Conservation (phyloP, 73 alveolate genomes). For the Breviolum minutum region DNA sequence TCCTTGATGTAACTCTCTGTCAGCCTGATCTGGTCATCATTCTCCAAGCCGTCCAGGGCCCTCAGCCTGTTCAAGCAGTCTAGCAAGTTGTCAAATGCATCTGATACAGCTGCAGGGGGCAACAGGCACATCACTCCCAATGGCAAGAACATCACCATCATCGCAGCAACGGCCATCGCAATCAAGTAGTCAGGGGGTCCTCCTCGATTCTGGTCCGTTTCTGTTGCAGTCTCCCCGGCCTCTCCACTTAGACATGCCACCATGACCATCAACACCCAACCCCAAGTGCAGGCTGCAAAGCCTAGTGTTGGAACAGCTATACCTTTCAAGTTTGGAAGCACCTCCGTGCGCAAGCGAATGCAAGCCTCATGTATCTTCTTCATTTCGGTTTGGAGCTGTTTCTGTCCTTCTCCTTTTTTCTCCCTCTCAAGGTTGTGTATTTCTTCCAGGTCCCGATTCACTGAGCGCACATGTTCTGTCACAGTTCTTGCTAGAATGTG, state of each 20-base stretch:
- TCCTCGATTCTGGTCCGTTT: neutral
- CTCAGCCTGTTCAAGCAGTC: neutral
- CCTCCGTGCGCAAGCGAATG: neutral
- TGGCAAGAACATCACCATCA: constrained; percentile 7
- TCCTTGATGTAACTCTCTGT: constrained; percentile 30
- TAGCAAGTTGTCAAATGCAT: constrained; percentile 15
- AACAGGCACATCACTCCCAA: constrained; percentile 26
- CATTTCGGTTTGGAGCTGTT: neutral
- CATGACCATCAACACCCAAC: neutral
- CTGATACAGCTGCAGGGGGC: constrained; percentile 27
- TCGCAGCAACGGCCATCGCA: neutral
- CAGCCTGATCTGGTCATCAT: constrained; percentile 1
- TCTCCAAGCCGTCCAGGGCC: constrained; percentile 23
- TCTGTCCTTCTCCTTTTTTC: neutral
- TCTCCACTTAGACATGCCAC: neutral
- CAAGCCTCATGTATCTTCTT: constrained; percentile 21
- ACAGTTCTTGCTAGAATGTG: constrained; percentile 16
- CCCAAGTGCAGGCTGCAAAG: constrained; percentile 51
- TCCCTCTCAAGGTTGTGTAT: neutral
- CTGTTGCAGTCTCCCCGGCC: neutral
- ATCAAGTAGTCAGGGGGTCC: too few species aligned
- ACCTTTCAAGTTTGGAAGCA: constrained; percentile 7
- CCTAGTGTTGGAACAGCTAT: neutral
- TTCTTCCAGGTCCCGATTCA: neutral
- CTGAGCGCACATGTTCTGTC: neutral